Evolutionary conservation across 208 protist species (phyloP).

Genomic region (Crithidia expoeki): DNA sequence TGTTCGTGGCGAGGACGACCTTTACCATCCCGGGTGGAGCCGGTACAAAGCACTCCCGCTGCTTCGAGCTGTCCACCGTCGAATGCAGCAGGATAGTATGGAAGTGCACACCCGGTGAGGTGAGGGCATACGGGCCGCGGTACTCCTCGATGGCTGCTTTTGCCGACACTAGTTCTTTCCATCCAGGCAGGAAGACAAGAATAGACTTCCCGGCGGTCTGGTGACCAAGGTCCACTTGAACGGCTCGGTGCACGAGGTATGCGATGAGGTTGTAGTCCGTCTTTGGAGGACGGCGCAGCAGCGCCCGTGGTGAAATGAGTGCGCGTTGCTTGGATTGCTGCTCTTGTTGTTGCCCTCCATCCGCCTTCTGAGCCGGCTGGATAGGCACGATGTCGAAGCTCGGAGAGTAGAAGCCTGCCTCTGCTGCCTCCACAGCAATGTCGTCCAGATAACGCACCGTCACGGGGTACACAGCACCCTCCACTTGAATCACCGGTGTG

Average conservation of each 20-base stretch:
- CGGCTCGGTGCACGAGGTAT: constrained; percentile 60
- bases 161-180: constrained; percentile 95
- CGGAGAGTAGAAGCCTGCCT: constrained; percentile 40
- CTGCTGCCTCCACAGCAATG: constrained; percentile 31
- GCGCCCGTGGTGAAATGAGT: constrained; percentile 6
- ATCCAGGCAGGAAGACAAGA: constrained; percentile 99
- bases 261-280: constrained; percentile 86
- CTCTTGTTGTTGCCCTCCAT: neutral
- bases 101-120: constrained; percentile 19
- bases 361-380: neutral
- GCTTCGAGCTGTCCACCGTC: constrained; percentile 74
- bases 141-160: constrained; percentile 66
- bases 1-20: constrained; percentile 97
- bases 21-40: constrained; percentile 83
- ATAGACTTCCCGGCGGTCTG: constrained; percentile 90
- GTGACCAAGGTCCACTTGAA: constrained; percentile 50
- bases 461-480: constrained; percentile 80
- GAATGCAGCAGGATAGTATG: constrained; percentile 92
- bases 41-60: constrained; percentile 91
- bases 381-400: constrained; percentile 51
- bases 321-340: neutral
- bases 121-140: constrained; percentile 6
- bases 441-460: constrained; percentile 72
- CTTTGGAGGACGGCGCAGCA: constrained; percentile 37
- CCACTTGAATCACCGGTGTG: constrained; percentile 72